phyloP scores from a whole-genome alignment of 1,284 basidiomycete genomes.

The Agaricales sp. region DNA sequence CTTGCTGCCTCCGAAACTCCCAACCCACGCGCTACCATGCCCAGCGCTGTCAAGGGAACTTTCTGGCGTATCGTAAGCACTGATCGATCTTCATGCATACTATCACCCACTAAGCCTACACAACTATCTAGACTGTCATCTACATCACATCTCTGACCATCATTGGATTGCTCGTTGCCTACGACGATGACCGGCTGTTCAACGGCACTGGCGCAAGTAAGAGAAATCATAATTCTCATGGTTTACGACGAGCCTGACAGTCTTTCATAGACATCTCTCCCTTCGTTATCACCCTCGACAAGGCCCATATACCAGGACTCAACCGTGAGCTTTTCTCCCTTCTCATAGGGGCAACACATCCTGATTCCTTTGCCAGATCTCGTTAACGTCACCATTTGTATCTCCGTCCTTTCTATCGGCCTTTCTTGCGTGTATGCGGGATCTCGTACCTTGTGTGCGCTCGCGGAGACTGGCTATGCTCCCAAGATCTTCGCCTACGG shows the following conservation, averaged over 20 bases:
- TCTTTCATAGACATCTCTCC: slow-evolving; percentile 30
- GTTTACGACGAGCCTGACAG: not conserved
- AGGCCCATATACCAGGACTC: slow-evolving; percentile 48
- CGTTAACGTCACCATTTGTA: slow-evolving; percentile 63
- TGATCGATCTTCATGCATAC: too few relatives aligned
- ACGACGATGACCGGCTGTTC: slow-evolving; percentile 35
- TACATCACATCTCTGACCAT: slow-evolving; percentile 31
- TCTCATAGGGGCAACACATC: not conserved
- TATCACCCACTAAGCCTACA: too few relatives aligned
- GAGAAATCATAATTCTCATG: slow-evolving; percentile 2
- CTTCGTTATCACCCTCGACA: slow-evolving; percentile 58
- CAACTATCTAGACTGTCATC: slow-evolving; percentile 30
- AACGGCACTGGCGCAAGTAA: slow-evolving; percentile 23
- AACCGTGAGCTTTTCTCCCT: slow-evolving; percentile 29
- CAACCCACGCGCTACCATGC: slow-evolving; percentile 35
- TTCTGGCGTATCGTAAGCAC: slow-evolving; percentile 29
- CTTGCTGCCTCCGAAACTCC: slow-evolving; percentile 30
- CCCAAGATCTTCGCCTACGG: slow-evolving; percentile 43
- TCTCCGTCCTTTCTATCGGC: slow-evolving; percentile 64
- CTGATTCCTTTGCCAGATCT: slow-evolving; percentile 24
- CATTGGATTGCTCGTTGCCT: slow-evolving; percentile 39
- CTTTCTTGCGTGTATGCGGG: slow-evolving; percentile 60
- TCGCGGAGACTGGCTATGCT: slow-evolving; percentile 60
- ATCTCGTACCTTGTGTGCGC: slow-evolving; percentile 55
- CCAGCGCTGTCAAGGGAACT: slow-evolving; percentile 40